Evolutionary conservation across 192 early-diverging fungal species (phyloP).

Genomic region (Coemansia sp.): DNA sequence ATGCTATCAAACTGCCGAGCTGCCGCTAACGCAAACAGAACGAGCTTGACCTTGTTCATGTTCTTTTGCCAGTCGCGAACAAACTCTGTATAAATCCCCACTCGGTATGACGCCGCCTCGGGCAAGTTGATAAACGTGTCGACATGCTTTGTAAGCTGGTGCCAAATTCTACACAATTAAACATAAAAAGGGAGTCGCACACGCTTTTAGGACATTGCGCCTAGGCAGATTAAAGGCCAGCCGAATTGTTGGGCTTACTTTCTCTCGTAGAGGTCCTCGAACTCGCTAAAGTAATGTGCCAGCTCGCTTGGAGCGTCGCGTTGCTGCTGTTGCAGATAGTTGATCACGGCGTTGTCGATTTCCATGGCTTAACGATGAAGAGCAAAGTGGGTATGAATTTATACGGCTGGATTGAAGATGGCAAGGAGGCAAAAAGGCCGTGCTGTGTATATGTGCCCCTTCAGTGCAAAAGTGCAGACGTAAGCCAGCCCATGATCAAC

Average conservation of each 20-base stretch:
- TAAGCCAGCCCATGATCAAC: background rate
- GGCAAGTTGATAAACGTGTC: conserved; percentile 78
- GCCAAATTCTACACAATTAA: conserved; percentile 82
- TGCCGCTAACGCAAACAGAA: conserved; percentile 76
- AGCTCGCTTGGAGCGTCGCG: conserved; percentile 65
- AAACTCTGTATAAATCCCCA: conserved; percentile 87
- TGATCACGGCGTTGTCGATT: conserved; percentile 74
- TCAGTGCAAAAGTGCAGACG: background rate
- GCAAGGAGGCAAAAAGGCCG: background rate
- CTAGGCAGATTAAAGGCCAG: background rate
- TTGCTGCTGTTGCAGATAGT: conserved; percentile 67
- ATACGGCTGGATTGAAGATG: background rate
- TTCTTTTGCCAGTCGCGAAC: conserved; percentile 89
- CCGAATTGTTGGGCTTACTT: conserved; percentile 65
- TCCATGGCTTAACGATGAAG: conserved; percentile 54
- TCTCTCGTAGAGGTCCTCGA: conserved; percentile 91
- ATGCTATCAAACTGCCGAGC: conserved; percentile 73
- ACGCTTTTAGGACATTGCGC: background rate
- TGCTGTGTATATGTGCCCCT: background rate
- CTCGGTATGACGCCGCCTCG: conserved; percentile 70
- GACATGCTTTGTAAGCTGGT: conserved; percentile 86
- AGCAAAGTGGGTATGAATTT: background rate
- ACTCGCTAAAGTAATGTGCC: conserved; percentile 75
- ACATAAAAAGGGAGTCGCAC: background rate
- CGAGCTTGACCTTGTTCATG: conserved; percentile 93